Conservation (phyloP, 2,329 filamentous ascomycete species). For the Truncatella angustata region DNA sequence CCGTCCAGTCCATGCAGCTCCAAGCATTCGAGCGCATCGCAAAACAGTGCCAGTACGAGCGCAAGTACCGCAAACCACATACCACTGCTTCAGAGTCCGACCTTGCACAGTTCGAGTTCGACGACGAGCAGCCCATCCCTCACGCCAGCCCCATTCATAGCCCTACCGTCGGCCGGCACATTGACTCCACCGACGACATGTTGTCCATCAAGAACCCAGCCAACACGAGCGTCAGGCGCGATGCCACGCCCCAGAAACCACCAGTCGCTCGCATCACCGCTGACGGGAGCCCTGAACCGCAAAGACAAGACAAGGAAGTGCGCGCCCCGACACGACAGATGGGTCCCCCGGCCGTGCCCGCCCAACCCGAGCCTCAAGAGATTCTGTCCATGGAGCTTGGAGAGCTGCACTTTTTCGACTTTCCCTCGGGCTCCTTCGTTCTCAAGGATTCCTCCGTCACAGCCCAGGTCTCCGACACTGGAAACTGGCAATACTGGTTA, state of each 20-base stretch:
- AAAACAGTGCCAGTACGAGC: conserved; percentile 94
- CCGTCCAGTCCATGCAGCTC: conserved; percentile 67
- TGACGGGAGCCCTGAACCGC: conserved; percentile 42
- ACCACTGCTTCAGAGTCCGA: conserved; percentile 80
- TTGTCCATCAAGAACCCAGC: conserved; percentile 45
- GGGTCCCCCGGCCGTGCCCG: conserved; percentile 53
- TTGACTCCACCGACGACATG: conserved; percentile 59
- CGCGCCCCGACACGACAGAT: conserved; percentile 19
- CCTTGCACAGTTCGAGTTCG: conserved; percentile 78
- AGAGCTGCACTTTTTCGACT: conserved; percentile 93
- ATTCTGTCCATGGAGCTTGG: conserved; percentile 73
- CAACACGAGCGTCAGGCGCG: conserved; percentile 47
- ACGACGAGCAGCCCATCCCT: conserved; percentile 61
- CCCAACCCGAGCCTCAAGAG: conserved; percentile 68
- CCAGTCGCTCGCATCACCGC: conserved; percentile 35
- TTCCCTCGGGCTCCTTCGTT: conserved; percentile 80
- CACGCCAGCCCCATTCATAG: conserved; percentile 62
- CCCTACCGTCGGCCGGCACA: conserved; percentile 52
- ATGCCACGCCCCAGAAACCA: conserved; percentile 19
- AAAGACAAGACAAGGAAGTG: conserved; percentile 27
- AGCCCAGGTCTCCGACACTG: conserved; percentile 80
- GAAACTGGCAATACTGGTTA: conserved; percentile 94
- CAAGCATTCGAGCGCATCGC: conserved; percentile 79
- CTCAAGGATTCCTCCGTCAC: conserved; percentile 72
- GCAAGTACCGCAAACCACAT: conserved; percentile 81